phyloP scores from a whole-genome alignment of 2,329 filamentous ascomycete species.

The Fusarium gaditjirri region DNA sequence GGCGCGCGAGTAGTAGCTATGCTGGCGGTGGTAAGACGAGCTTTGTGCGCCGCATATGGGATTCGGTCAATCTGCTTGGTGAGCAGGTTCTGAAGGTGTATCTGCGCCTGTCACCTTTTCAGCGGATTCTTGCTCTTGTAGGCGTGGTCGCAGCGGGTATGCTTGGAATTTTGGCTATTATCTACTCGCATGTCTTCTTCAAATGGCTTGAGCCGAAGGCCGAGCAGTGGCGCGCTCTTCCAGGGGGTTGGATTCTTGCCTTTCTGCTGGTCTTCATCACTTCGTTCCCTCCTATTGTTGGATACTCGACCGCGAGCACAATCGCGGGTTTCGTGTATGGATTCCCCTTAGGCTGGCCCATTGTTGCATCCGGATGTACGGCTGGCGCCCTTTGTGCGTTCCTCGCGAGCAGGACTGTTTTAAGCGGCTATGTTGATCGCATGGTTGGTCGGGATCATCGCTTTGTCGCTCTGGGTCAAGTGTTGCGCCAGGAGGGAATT shows the following conservation, averaged over 20 bases:
- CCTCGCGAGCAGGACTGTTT: slow-evolving; percentile 79
- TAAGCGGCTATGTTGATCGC: slow-evolving; percentile 81
- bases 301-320: slow-evolving; percentile 79
- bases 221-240: slow-evolving; percentile 78
- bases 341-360: slow-evolving; percentile 77
- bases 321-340: slow-evolving; percentile 66
- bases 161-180: slow-evolving; percentile 73
- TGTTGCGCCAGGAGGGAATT: slow-evolving; percentile 89
- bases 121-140: slow-evolving; percentile 68
- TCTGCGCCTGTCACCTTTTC: slow-evolving; percentile 65
- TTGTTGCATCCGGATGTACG: slow-evolving; percentile 82
- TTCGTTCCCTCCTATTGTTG: slow-evolving; percentile 87
- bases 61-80: slow-evolving; percentile 56
- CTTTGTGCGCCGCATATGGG: slow-evolving; percentile 48
- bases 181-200: slow-evolving; percentile 86
- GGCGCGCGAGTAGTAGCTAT: slow-evolving; percentile 30
- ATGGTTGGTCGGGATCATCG: slow-evolving; percentile 85
- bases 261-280: slow-evolving; percentile 80
- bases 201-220: slow-evolving; percentile 77
- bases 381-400: slow-evolving; percentile 83
- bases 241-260: slow-evolving; percentile 78
- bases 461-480: slow-evolving; percentile 88
- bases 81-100: slow-evolving; percentile 61
- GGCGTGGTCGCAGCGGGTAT: slow-evolving; percentile 62
- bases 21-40: slow-evolving; percentile 31